Percentiles rank a stretch among this genome's conserved stretches.
Evolutionary conservation across 2,329 filamentous ascomycete species (phyloP).

Genomic region (Fusarium bactridioides): DNA sequence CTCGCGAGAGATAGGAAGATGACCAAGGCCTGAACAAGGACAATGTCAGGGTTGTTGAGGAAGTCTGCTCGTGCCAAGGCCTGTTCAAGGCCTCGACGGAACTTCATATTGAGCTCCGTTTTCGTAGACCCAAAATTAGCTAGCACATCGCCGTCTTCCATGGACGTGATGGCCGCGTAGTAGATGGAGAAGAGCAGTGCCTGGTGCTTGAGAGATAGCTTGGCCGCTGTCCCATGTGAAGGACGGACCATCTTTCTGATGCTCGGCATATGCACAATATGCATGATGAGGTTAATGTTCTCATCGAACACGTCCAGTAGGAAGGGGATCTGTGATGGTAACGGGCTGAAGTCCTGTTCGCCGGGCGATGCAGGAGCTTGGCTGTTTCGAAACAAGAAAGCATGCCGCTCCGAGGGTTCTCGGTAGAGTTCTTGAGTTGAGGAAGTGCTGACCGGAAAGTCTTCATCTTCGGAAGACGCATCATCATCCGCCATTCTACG

Average conservation of each 20-base stretch:
- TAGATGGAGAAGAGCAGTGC: conserved; percentile 66
- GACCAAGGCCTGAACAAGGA: conserved; percentile 67
- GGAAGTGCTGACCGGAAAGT: conserved; percentile 39
- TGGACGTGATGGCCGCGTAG: conserved; percentile 62
- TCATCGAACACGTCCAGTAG: conserved; percentile 59
- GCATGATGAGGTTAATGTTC: conserved; percentile 58
- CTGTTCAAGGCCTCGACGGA: conserved; percentile 64
- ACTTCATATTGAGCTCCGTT: conserved; percentile 53
- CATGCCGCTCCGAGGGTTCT: conserved; percentile 55
- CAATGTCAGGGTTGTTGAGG: conserved; percentile 65
- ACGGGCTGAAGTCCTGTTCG: conserved; percentile 54
- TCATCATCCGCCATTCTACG: conserved; percentile 41
- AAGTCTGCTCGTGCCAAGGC: conserved; percentile 69
- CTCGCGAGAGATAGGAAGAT: conserved; percentile 65
- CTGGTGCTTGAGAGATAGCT: conserved; percentile 54
- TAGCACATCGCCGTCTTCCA: conserved; percentile 64
- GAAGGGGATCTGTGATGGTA: conserved; percentile 64
- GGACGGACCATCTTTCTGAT: conserved; percentile 46
- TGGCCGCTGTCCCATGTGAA: conserved; percentile 43
- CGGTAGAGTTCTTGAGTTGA: conserved; percentile 52
- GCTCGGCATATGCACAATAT: conserved; percentile 57
- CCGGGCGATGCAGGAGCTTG: conserved; percentile 42
- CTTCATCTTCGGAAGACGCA: conserved; percentile 50
- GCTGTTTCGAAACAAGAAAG: conserved; percentile 61
- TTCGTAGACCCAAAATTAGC: conserved; percentile 60